Conservation (phyloP, 176 grass and related monocot genomes). For the Lolium perenne region DNA sequence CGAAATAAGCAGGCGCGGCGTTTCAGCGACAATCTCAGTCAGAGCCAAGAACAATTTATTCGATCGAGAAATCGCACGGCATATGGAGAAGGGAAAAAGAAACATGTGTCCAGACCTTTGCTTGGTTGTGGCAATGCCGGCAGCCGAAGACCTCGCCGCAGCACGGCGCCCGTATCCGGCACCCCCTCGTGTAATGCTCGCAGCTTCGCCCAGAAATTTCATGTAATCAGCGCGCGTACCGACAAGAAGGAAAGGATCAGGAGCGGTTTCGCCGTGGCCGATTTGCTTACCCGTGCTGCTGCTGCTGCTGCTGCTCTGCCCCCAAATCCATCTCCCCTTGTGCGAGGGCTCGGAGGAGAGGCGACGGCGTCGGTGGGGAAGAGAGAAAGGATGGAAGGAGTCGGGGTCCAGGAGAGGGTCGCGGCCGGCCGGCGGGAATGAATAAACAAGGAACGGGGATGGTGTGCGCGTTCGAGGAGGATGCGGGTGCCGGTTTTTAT, state of each 20-base stretch:
- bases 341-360: not conserved
- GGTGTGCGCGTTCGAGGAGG: not conserved
- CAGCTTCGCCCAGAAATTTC: slow-evolving; percentile 48
- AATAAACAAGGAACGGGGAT: not conserved
- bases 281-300: slow-evolving; percentile 51
- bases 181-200: slow-evolving; percentile 70
- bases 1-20: not conserved
- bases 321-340: slow-evolving; percentile 39
- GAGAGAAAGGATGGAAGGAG: not conserved
- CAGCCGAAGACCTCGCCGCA: slow-evolving; percentile 83
- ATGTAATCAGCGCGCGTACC: not conserved
- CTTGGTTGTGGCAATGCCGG: slow-evolving; percentile 91
- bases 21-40: not conserved
- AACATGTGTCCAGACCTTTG: slow-evolving; percentile 45
- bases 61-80: not conserved
- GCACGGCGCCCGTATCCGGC: slow-evolving; percentile 77
- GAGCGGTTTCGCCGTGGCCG: not conserved
- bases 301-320: slow-evolving; percentile 14
- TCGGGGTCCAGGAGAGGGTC: not conserved
- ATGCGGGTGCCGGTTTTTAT: slow-evolving; percentile 19
- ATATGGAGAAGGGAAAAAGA: not conserved
- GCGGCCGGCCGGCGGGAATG: slow-evolving; percentile 1
- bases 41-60: not conserved
- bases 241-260: not conserved
- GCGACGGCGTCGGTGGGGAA: not conserved